These are phyloP conservation scores for Fusarium penzigii DNA, from an alignment of 2,329 filamentous ascomycete species.

Conservation along the genomic window DNA sequence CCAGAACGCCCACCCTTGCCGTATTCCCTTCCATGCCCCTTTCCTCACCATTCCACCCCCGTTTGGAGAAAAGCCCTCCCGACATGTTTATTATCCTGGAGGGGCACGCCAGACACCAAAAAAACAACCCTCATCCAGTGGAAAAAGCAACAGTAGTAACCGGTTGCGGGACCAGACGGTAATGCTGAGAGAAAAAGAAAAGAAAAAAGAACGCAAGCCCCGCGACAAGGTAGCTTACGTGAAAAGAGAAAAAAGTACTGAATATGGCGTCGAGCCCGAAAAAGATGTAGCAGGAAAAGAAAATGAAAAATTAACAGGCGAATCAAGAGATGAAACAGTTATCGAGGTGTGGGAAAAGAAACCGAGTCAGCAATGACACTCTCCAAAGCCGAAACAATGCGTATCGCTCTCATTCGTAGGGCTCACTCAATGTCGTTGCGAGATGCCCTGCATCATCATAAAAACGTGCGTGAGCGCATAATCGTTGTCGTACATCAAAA, in stretches of 20 bases:
- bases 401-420: constrained; percentile 15
- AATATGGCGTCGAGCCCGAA: neutral
- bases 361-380: neutral
- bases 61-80: constrained; percentile 2
- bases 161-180: no score
- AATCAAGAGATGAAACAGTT: neutral
- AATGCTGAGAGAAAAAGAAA: no score
- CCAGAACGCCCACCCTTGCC: neutral
- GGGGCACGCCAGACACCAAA: constrained; percentile 2
- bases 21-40: constrained; percentile 1
- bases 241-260: neutral
- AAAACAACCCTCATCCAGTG: neutral
- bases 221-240: no score
- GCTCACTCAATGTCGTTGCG: constrained; percentile 27
- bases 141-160: neutral
- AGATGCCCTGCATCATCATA: constrained; percentile 33
- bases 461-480: constrained; percentile 30
- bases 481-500: constrained; percentile 21
- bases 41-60: neutral
- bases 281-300: neutral
- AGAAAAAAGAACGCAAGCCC: no score
- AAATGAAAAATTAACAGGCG: neutral
- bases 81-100: constrained; percentile 8
- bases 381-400: neutral
- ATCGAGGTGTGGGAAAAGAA: neutral